Base-by-base conservation (phyloP, 2,329 filamentous ascomycete species). In the Aaosphaeria arxii region DNA sequence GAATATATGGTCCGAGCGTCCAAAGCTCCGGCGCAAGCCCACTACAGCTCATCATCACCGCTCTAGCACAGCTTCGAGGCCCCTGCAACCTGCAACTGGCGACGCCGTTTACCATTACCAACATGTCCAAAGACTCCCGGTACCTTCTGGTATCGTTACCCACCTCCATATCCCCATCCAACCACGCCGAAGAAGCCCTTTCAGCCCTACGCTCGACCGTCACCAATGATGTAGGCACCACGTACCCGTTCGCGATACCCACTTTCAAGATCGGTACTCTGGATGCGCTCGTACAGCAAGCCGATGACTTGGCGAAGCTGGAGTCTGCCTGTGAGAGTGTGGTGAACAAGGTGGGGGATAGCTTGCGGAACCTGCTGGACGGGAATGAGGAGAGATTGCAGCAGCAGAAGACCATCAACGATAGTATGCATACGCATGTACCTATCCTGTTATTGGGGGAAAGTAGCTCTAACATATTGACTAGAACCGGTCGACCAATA, bases 211-310 rank as follows among this genome's bases (percentile, higher is more conserved):
- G 85, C 58, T 76, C 85, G 47, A 89, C 86, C 39, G 79, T 96
- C 47, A 78, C 83, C 43, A 75, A 82, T 48, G 89, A 95, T 61
- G 85, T 88, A 70, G 90, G 88, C 67, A 83, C 81, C 45, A 86
- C 90, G 41, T 76, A 84, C 44, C 84, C 85, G 2, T 96, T 97
- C 67, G 76, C 82, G 48, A 87, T 97, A 54, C 94, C 94, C 17
- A 87, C 91, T 56, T 96, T 99, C 81, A 99, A 97, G 78, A 95
- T 99, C 70, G 94, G 94, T 49, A 96, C 94, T 0, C 81, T 99
- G 35, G 94, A 99, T 74, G 90, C 88, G 36, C 80, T 99, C 49
- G 91, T 99, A 40, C 89, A 96, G 74, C 92, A 99, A 73, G 94
- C 94, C 48, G 94, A 99, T 66, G 94, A 97, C 66, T 78, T 99